A percentile compares a stretch with the other conserved stretches of the same genome.
Evolutionary conservation across 1,139 yeast species (phyloP).

Genomic region (Pichia sp.): DNA sequence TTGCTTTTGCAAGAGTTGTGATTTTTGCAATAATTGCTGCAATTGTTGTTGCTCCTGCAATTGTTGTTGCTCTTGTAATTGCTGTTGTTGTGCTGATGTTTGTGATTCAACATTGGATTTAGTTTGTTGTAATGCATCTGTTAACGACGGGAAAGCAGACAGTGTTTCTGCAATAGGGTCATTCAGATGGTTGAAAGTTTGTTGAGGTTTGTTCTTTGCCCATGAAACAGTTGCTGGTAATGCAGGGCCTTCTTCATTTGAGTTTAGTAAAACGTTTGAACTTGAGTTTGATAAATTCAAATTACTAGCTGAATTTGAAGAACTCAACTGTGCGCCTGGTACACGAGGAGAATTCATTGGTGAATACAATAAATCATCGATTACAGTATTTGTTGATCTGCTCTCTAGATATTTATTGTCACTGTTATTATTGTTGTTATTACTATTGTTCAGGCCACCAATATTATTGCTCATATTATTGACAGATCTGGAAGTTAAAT

Average conservation of each 20-base stretch:
- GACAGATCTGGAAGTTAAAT: constrained; percentile 75
- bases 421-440: background rate
- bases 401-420: constrained; percentile 38
- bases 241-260: constrained; percentile 30
- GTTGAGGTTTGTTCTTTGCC: constrained; percentile 35
- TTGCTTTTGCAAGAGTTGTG: constrained; percentile 5
- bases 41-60: constrained; percentile 13
- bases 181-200: constrained; percentile 26
- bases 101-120: constrained; percentile 6
- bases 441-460: too few relatives aligned
- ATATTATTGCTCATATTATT: constrained; percentile 30
- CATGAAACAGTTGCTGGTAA: constrained; percentile 56
- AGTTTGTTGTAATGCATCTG: constrained; percentile 42
- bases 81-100: constrained; percentile 24
- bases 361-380: constrained; percentile 10
- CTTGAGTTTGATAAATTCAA: background rate
- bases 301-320: constrained; percentile 1
- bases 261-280: background rate
- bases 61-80: constrained; percentile 22
- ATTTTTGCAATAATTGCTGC: constrained; percentile 23
- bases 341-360: constrained; percentile 13
- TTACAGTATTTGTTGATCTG: constrained; percentile 24
- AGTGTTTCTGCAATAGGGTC: constrained; percentile 35
- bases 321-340: constrained; percentile 13
- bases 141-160: constrained; percentile 65